Conservation (phyloP, 306 rosid genomes). For the Fragaria nilgerrensis region DNA sequence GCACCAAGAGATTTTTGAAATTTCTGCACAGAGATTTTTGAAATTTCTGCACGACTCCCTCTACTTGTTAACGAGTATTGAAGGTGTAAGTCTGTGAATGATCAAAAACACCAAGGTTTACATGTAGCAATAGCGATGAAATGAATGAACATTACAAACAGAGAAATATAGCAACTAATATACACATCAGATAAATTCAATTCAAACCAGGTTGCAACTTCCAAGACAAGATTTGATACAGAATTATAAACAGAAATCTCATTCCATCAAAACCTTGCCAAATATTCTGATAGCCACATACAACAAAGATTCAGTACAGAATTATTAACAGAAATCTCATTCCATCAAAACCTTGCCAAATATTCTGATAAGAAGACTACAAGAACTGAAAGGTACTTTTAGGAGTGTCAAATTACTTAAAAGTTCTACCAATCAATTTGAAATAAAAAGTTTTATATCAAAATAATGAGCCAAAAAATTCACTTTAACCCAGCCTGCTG, state of each 20-base stretch:
- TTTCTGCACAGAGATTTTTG: no score
- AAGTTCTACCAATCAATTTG: neutral
- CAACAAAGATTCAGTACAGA: neutral
- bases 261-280: neutral
- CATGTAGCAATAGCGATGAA: neutral
- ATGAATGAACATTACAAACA: neutral
- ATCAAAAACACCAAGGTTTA: neutral
- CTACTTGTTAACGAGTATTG: no score
- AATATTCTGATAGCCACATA: neutral
- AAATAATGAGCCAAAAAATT: neutral
- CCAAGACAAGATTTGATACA: neutral
- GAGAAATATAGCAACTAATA: neutral
- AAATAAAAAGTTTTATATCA: neutral
- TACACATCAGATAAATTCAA: neutral
- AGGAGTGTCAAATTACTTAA: neutral
- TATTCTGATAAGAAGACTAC: neutral
- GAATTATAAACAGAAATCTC: neutral
- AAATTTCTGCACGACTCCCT: no score
- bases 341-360: neutral
- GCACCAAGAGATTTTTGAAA: no score
- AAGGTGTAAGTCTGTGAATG: neutral
- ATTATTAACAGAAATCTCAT: neutral
- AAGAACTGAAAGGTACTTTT: neutral
- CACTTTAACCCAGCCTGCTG: constrained; percentile 57
- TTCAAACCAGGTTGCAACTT: neutral